Evolutionary conservation across 1,139 yeast species (phyloP).

Genomic region (Hyphopichia fennica): DNA sequence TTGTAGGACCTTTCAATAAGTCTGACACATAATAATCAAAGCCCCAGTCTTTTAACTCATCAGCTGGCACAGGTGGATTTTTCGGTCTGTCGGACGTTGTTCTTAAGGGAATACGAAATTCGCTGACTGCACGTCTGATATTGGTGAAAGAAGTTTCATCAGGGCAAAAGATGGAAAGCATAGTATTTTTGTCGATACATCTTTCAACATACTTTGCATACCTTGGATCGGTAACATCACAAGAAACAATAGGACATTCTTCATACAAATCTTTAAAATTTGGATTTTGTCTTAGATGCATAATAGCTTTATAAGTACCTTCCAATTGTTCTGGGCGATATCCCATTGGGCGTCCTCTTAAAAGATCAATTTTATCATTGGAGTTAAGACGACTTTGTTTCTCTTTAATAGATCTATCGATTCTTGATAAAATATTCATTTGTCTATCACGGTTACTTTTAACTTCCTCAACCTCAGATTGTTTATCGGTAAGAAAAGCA

Average conservation of each 20-base stretch:
- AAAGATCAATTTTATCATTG: slow-evolving; percentile 51
- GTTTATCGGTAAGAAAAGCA: slow-evolving; percentile 10
- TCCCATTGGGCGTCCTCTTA: slow-evolving; percentile 27
- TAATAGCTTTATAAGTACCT: slow-evolving; percentile 33
- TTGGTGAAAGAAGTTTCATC: slow-evolving; percentile 5
- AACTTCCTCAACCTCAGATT: not conserved
- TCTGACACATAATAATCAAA: slow-evolving; percentile 82
- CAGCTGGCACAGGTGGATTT: slow-evolving; percentile 19
- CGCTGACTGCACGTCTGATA: not conserved
- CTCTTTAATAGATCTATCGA: slow-evolving; percentile 3
- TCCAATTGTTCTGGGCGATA: slow-evolving; percentile 29
- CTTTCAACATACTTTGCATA: slow-evolving; percentile 60
- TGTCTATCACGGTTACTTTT: slow-evolving; percentile 9
- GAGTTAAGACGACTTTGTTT: slow-evolving; percentile 35
- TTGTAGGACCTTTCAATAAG: slow-evolving; percentile 67
- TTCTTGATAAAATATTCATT: slow-evolving; percentile 13
- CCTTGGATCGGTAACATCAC: slow-evolving; percentile 50
- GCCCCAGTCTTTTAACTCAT: slow-evolving; percentile 49
- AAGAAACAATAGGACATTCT: slow-evolving; percentile 77
- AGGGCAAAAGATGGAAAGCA: slow-evolving; percentile 44
- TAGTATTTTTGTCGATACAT: slow-evolving; percentile 53
- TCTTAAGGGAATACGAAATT: slow-evolving; percentile 4
- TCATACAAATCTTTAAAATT: slow-evolving; percentile 45
- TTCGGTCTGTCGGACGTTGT: slow-evolving; percentile 1
- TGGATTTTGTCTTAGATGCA: slow-evolving; percentile 24